phyloP scores from a whole-genome alignment of 306 rosid genomes.

The Dalbergia oliveri region DNA sequence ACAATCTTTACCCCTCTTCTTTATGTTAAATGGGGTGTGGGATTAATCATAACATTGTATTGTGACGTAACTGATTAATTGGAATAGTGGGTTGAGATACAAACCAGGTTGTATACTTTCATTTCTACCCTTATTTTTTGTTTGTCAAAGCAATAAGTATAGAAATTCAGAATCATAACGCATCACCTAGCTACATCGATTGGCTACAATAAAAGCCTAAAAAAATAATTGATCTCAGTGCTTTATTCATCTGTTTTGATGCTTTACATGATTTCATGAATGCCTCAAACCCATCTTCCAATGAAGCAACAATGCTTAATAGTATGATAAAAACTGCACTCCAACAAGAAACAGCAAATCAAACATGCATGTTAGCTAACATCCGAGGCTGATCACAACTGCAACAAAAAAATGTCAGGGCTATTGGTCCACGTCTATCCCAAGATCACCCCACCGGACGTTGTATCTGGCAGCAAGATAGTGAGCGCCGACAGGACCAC shows the following conservation, averaged over 20 bases:
- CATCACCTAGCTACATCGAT: neutral
- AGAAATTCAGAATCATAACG: conserved; percentile 5
- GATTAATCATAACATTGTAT: neutral
- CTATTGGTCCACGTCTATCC: conserved; percentile 58
- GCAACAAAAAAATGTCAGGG: conserved; percentile 19
- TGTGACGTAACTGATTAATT: neutral
- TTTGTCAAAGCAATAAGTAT: neutral
- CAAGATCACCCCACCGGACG: conserved; percentile 89
- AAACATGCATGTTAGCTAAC: conserved; percentile 23
- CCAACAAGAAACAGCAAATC: conserved; percentile 38
- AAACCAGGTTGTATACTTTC: conserved; percentile 5
- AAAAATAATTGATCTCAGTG: conserved; percentile 29
- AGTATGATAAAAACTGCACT: neutral
- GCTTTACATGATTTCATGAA: conserved; percentile 47
- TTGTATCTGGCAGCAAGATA: conserved; percentile 86
- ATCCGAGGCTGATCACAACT: conserved; percentile 15
- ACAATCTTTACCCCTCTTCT: neutral
- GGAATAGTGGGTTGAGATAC: neutral
- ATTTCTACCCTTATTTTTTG: neutral
- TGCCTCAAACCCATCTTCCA: conserved; percentile 35
- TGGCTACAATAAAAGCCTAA: conserved; percentile 19
- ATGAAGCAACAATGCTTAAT: conserved; percentile 33
- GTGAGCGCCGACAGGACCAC: conserved; percentile 95
- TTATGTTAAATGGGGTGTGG: neutral
- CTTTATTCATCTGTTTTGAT: conserved; percentile 41